Conservation (phyloP, 441 rosid species). For the Theobroma grandiflorum region DNA sequence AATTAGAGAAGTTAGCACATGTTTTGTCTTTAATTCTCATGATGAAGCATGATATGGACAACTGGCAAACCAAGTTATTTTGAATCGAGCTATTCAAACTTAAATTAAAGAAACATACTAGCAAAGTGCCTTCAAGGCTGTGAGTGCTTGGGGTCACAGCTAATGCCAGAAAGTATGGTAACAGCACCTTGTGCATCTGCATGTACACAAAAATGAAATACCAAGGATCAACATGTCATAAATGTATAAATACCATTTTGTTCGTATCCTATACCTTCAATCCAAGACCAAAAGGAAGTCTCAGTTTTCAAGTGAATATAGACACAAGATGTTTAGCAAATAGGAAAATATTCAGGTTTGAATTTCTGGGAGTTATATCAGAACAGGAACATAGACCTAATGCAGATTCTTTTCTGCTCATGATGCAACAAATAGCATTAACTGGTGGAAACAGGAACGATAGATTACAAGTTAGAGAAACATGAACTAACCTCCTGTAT, state of each 20-base stretch:
- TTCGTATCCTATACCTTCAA: not conserved
- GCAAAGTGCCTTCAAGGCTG: slow-evolving; percentile 88
- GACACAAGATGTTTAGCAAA: not conserved
- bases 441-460: not conserved
- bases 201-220: slow-evolving; percentile 21
- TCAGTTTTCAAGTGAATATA: slow-evolving; percentile 4
- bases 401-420: not conserved
- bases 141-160: slow-evolving; percentile 72
- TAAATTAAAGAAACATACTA: slow-evolving; percentile 57
- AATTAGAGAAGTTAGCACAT: not conserved
- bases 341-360: not conserved
- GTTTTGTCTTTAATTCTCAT: not conserved
- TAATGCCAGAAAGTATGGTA: slow-evolving; percentile 76
- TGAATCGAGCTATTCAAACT: not conserved
- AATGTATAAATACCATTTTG: not conserved
- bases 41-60: not conserved
- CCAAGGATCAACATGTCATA: slow-evolving; percentile 15
- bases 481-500: slow-evolving; percentile 63
- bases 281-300: not conserved
- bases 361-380: slow-evolving; percentile 15
- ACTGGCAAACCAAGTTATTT: slow-evolving; percentile 3
- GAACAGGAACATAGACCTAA: slow-evolving; percentile 9
- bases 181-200: slow-evolving; percentile 91
- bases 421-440: not conserved
- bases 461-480: slow-evolving; percentile 6